phyloP scores from a whole-genome alignment of 1,139 yeast genomes.

The Suzukiozyma palmioleophila region DNA sequence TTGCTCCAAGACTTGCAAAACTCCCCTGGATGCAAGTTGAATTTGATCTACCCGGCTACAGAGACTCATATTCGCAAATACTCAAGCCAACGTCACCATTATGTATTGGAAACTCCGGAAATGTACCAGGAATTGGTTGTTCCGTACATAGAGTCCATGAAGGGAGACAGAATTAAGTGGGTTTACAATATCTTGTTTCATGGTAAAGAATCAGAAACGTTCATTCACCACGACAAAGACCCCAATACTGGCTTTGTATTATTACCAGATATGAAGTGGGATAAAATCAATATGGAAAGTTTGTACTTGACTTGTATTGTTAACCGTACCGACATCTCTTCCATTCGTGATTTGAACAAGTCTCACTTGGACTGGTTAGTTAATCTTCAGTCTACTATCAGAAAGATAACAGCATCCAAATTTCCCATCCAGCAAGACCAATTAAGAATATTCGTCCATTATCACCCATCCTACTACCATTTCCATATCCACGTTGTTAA shows the following conservation, averaged over 20 bases:
- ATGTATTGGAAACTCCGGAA: slow-evolving; percentile 78
- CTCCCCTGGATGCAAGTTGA: slow-evolving; percentile 65
- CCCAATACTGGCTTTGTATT: slow-evolving; percentile 53
- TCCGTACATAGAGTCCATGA: slow-evolving; percentile 76
- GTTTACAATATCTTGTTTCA: slow-evolving; percentile 77
- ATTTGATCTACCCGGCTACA: slow-evolving; percentile 86
- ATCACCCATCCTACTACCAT: slow-evolving; percentile 95
- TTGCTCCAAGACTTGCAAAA: slow-evolving; percentile 43
- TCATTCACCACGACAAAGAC: slow-evolving; percentile 60
- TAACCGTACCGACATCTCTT: slow-evolving; percentile 62
- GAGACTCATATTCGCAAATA: slow-evolving; percentile 78
- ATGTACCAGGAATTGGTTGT: slow-evolving; percentile 56
- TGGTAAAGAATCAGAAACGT: slow-evolving; percentile 81
- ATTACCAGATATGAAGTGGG: slow-evolving; percentile 93
- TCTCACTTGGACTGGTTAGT: slow-evolving; percentile 56
- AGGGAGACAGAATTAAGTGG: slow-evolving; percentile 82
- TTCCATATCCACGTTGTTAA: slow-evolving; percentile 91
- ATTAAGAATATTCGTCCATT: slow-evolving; percentile 74
- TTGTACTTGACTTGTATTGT: slow-evolving; percentile 79
- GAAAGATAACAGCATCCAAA: slow-evolving; percentile 42
- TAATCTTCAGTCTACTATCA: slow-evolving; percentile 40
- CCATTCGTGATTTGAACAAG: slow-evolving; percentile 68
- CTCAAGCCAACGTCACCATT: slow-evolving; percentile 50
- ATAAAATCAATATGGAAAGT: slow-evolving; percentile 61
- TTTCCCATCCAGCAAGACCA: slow-evolving; percentile 39